These are phyloP conservation scores for Westerdykella ornata DNA, from an alignment of 2,329 filamentous ascomycete genomes.

Conservation along the genomic window DNA sequence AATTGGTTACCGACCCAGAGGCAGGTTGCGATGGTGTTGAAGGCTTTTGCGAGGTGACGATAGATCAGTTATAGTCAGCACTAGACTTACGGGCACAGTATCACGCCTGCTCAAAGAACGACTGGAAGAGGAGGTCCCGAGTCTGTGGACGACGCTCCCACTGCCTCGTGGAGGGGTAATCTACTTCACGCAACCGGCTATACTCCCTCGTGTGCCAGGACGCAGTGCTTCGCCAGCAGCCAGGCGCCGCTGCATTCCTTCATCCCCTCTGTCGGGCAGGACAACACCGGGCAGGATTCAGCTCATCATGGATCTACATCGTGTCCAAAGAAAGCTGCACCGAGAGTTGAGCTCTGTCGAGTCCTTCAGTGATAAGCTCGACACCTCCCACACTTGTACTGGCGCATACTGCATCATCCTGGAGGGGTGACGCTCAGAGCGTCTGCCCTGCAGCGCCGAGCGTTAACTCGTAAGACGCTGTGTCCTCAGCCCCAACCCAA, in stretches of 20 bases:
- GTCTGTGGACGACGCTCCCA: not conserved
- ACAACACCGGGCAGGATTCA: not conserved
- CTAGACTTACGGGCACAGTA: not conserved
- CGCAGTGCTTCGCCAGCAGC: not conserved
- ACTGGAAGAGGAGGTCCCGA: not conserved
- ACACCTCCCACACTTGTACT: no score
- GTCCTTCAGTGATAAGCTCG: no score
- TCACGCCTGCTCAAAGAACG: not conserved
- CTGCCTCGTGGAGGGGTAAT: slow-evolving; percentile 17
- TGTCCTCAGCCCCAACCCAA: slow-evolving; percentile 29
- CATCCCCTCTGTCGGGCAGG: not conserved
- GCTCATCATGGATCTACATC: not conserved
- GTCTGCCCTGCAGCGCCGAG: no score
- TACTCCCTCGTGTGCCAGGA: slow-evolving; percentile 8
- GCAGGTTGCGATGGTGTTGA: not conserved
- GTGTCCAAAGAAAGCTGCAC: not conserved
- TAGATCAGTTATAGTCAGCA: not conserved
- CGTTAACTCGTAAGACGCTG: slow-evolving; percentile 21
- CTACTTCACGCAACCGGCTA: slow-evolving; percentile 16
- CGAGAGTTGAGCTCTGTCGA: no score
- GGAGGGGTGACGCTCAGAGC: no score
- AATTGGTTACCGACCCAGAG: not conserved
- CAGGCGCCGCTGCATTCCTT: no score
- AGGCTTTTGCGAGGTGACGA: not conserved
- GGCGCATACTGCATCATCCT: no score